Evolutionary conservation across 1,284 basidiomycete species (phyloP).

Genomic region (Pulveroboletus sp.): DNA sequence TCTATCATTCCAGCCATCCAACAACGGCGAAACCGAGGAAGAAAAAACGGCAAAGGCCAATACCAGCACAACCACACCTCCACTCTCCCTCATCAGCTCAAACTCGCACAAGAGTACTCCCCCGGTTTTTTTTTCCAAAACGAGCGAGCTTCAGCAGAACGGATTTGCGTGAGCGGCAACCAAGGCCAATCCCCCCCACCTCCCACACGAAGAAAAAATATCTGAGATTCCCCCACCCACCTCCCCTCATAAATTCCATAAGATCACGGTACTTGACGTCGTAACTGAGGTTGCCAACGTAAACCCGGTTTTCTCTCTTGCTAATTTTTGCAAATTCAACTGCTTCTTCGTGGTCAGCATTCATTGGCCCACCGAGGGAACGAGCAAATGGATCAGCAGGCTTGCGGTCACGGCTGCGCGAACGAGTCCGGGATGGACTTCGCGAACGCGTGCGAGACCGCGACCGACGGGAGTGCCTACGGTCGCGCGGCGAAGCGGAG

Average conservation of each 20-base stretch:
- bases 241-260: conserved; percentile 98
- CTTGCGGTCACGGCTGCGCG: conserved; percentile 64
- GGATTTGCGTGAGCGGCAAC: conserved; percentile 36
- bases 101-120: conserved; percentile 37
- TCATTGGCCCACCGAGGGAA: conserved; percentile 88
- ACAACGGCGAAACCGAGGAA: conserved; percentile 58
- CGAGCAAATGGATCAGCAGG: conserved; percentile 66
- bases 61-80: conserved; percentile 30
- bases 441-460: conserved; percentile 53
- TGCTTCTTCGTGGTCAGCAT: conserved; percentile 86
- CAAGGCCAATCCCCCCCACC: conserved; percentile 26
- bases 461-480: conserved; percentile 56
- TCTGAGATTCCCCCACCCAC: conserved; percentile 84
- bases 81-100: conserved; percentile 37
- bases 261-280: conserved; percentile 97
- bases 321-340: conserved; percentile 89
- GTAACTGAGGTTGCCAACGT: conserved; percentile 97
- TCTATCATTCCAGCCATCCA: conserved; percentile 65
- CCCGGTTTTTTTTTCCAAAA: conserved; percentile 34
- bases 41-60: conserved; percentile 32
- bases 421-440: conserved; percentile 58
- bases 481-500: conserved; percentile 53
- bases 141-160: conserved; percentile 41
- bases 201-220: conserved; percentile 41
- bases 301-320: conserved; percentile 97